Base-by-base conservation (phyloP, 768 basidiomycete species). In the Lyophyllum decastes region DNA sequence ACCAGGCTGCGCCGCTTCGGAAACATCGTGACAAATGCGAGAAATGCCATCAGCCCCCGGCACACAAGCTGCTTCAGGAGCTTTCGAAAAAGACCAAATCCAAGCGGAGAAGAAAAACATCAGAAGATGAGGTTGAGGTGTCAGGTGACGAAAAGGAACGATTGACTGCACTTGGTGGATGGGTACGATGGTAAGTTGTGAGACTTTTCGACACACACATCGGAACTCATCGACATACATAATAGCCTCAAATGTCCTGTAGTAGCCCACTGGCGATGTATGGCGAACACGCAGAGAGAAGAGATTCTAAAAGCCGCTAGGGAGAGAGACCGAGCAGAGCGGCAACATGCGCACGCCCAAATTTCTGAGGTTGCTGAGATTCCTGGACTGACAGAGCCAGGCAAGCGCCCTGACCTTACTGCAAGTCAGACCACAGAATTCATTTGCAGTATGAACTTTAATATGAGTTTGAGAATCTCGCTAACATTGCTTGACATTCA, bases 231-330 rank as follows among this genome's bases (percentile, higher is more conserved):
- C 66, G 4, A 48, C 40, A 52, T 58, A 82, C 51, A 61, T 41
- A 25, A 50, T 55, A 93, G 91, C 67, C 77, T 92, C 41, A 88
- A 85, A 68, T 95, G 92, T 59, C 88, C 90, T 14, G 84, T 92
- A 44, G 78, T 80, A 21, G 83, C 83, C 38, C 92, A 94, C 68
- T 94, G 89, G 90, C 80, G 72, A 35, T 94, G 92, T 68, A 75
- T 94, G 25, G 80, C 87, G 14, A 70, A 67, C 46, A 77, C 77
- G 19, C 87, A 91, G 67, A 83, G 84, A 35, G 87, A 89, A 34
- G 89, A 92, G 60, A 88, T 95, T 27, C 72, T 86, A 34, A 85
- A 81, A 64, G 89, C 89, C 56, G 83, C 82, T 19, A 78, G 78
- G 43, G 78, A 80, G 43, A 78, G 75, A 55, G 87, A 89, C 58